phyloP scores from a whole-genome alignment of 441 rosid species.

The Euphorbia schlechtendalii region DNA sequence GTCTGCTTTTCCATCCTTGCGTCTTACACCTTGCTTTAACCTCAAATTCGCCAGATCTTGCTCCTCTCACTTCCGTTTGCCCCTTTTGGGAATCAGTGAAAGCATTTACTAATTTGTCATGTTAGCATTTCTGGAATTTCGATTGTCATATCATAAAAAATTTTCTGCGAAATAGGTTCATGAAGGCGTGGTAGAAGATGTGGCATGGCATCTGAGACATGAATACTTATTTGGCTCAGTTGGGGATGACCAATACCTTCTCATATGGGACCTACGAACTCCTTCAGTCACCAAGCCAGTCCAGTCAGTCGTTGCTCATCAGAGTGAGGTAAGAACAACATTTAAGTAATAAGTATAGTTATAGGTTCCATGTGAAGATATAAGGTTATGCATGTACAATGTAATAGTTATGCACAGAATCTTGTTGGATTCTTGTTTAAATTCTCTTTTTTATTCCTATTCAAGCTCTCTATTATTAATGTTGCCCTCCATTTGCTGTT shows the following conservation, averaged over 20 bases:
- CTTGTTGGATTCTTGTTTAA: background rate
- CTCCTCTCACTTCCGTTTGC: background rate
- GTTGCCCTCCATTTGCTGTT: background rate
- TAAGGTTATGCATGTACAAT: background rate
- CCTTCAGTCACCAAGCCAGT: slow-evolving; percentile 61
- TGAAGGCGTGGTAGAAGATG: slow-evolving; percentile 98
- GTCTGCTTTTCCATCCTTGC: slow-evolving; percentile 33
- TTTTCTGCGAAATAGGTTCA: slow-evolving; percentile 50
- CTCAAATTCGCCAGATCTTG: background rate
- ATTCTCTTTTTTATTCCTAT: no score
- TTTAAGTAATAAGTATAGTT: background rate
- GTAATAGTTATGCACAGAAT: background rate
- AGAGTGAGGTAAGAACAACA: slow-evolving; percentile 59
- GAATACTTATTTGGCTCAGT: slow-evolving; percentile 94
- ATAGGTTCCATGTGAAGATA: background rate
- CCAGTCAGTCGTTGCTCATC: slow-evolving; percentile 89
- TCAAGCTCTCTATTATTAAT: background rate
- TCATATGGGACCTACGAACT: slow-evolving; percentile 84
- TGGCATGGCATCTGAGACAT: slow-evolving; percentile 93
- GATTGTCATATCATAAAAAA: background rate
- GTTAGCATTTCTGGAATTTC: background rate
- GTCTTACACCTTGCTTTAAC: background rate
- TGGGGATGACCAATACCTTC: slow-evolving; percentile 87
- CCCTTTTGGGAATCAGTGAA: background rate
- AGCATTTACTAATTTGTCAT: background rate